Percentiles rank a stretch among this genome's conserved stretches.
phyloP scores from a whole-genome alignment of 176 grass and related monocot species.

The Poa annua region DNA sequence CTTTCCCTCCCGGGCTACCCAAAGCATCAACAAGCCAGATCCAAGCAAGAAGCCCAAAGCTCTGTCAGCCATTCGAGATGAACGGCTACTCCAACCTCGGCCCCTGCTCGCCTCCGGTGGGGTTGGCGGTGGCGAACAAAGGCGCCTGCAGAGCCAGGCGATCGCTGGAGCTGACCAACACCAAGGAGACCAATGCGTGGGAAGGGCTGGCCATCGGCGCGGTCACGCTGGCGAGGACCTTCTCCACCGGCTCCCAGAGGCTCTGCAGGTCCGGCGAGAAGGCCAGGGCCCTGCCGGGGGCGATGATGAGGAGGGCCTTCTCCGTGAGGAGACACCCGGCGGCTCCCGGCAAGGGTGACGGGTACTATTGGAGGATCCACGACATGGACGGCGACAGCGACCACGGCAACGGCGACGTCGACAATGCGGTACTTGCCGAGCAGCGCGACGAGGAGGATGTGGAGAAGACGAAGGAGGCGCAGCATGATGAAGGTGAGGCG shows the following conservation, averaged over 20 bases:
- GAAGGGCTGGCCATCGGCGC: slow-evolving; percentile 53
- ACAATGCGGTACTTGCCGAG: neutral
- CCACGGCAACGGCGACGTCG: neutral
- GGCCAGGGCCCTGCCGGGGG: slow-evolving; percentile 3
- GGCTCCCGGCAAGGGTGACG: slow-evolving; percentile 27
- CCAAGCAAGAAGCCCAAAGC: neutral
- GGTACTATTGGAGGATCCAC: slow-evolving; percentile 77
- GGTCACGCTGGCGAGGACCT: slow-evolving; percentile 55
- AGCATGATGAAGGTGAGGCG: neutral
- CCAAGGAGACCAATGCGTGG: slow-evolving; percentile 55
- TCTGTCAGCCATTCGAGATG: slow-evolving; percentile 25
- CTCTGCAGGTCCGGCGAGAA: slow-evolving; percentile 40
- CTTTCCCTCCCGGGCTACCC: neutral
- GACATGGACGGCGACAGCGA: slow-evolving; percentile 53
- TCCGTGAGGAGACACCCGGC: slow-evolving; percentile 59
- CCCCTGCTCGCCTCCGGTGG: neutral
- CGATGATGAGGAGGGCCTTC: slow-evolving; percentile 66
- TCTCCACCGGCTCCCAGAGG: slow-evolving; percentile 63
- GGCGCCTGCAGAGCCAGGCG: slow-evolving; percentile 33
- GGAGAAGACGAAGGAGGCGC: neutral
- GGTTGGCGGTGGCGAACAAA: neutral
- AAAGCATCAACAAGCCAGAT: slow-evolving; percentile 32
- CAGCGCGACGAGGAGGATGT: slow-evolving; percentile 15
- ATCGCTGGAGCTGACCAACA: slow-evolving; percentile 59
- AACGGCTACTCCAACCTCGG: slow-evolving; percentile 57